Base-by-base conservation (phyloP, 1,284 basidiomycete species). In the Trichosporon faecale region DNA sequence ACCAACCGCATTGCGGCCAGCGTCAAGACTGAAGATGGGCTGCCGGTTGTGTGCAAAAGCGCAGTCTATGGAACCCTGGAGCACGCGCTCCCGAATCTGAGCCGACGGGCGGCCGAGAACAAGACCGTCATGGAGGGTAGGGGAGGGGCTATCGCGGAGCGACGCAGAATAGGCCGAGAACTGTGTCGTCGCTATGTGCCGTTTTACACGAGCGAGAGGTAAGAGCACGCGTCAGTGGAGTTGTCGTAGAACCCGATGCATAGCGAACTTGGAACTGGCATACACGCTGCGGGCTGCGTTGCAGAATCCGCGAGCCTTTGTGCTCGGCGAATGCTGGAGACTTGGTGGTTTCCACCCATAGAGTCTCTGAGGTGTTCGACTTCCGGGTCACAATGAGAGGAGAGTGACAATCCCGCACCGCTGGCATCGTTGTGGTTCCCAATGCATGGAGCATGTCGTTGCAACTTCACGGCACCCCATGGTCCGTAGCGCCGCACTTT, bases 1-100 rank as follows among this genome's bases (percentile, higher is more conserved):
- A 67, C 66, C 18, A 67, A 67, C 44, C 57, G 66, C 11, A 67
- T 29, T 7, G 66, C 60, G 5, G 57, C 35, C 12, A 49, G 27
- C 16, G 7, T 67, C 40, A 61, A 63, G 57, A 52, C 40, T 3
- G 40, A 44, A 12, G 40, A n/a, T 18, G 40, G 40, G 4, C 16
- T 44, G 16, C 40, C 40, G 18, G 40, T 44, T 44, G 40, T 44
- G 16, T 44, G 40, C 40, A 44, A 44, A 8, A 44, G 40, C 18
- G 40, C 40, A 5, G 40, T 44, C 4, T 44, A 44, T n/a, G 40
- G 40, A 1, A 44, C 40, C 3, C 40, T 44, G 4, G 40, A 44
- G 18, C 40, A 44, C n/a, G 40, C 40, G 5, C 18, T 44, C 18
- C 40, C 40, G 6, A 44, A 44, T 8, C 40, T 44, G 16, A 44